Evolutionary conservation across 352 stramenopile species (phyloP), one percentile per base, ranked within the genome.

Genomic region (Pythium biforme): DNA sequence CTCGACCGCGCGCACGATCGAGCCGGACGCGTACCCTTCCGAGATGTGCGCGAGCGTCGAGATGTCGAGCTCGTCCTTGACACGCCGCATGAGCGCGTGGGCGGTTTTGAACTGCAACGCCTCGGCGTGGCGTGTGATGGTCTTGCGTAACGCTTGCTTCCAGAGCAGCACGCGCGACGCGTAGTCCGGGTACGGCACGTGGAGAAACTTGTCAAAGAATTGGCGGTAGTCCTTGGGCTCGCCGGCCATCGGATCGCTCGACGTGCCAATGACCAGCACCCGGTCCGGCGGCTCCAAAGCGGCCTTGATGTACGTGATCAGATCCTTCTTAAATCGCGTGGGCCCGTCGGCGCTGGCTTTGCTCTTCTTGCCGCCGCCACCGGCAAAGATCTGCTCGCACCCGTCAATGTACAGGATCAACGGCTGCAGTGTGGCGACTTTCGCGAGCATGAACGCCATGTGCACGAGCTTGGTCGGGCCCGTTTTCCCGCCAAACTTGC

Each of bases 371-470:
- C 74, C 74, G 5, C 74, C 73, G 7, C 79, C 81, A 19, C 72
- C 74, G 1, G 86, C 74, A 49, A 97, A 97, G 29, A 97, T 81
- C 59, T 97, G 81, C 47, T 98, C 90, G 56, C 85, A 96, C 17
- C 98, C 77, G 64, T 98, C 92, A 4, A 98, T 94, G 73, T 98
- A 98, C 56, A 98, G 92, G 19, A 98, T 83, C 27, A 96, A 83
- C 5, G 93, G 95, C 61, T 90, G 81, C 29, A 97, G 74, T 11
- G 69, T 67, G n/a, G 78, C 46, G 26, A 96, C 85, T 57, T 92
- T 96, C 22, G 94, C 91, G 39, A 98, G 72, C 41, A 86, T 70
- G 60, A 98, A 98, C n/a, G 82, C 85, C 89, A 98, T 97, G 74
- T 98, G 95, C 29, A 98, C 74, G 27, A 97, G 77, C 64, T 98